Base-by-base conservation (phyloP, 768 basidiomycete species). In the Hydnomerulius pinastri region DNA sequence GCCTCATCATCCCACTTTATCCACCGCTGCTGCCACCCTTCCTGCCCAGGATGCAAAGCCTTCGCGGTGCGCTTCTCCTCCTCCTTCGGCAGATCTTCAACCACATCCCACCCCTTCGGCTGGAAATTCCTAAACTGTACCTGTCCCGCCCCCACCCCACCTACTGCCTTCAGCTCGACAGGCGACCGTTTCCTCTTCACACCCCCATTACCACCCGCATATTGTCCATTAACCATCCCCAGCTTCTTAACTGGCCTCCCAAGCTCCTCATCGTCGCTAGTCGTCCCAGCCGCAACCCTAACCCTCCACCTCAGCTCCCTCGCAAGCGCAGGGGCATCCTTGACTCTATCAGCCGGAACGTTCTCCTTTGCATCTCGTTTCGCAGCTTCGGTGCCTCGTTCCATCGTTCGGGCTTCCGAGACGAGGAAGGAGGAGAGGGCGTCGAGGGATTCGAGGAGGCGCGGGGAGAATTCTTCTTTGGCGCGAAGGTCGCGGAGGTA, bases 271-370 rank as follows among this genome's bases (percentile, higher is more conserved):
- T 86, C 87, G 44, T 89, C 88, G 58, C 87, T 90, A 13, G 72
- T 64, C 51, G 80, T 72, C 24, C 87, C 87, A 6, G 75, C 69
- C 4, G 82, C 81, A 37, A 82, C 68, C 48, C 80, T 79, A 24
- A 86, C 77, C 42, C 94, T 79, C 94, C 94, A 97, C 37, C 88
- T 76, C 37, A 97, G 70, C 64, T 97, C 94, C 55, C 91, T 75
- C 15, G 92, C 92, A 46, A 92, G 64, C 2, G 86, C 87, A 3
- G 87, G 72, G 15, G 87, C 80, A 69, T 97, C 94, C 63, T 89
- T 90, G 50, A 94, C 80, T 46, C 83, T 81, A 56, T 95, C 93
- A 8, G 64, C 58, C 1, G 94, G 94, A 17, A 96, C 82, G 50
- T 89, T 82, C 45, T 95, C 93, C 61, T 81, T 87, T 3, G 82